These are phyloP conservation scores for Daldinia sp. DNA, from an alignment of 2,329 filamentous ascomycete genomes.

Conservation along the genomic window DNA sequence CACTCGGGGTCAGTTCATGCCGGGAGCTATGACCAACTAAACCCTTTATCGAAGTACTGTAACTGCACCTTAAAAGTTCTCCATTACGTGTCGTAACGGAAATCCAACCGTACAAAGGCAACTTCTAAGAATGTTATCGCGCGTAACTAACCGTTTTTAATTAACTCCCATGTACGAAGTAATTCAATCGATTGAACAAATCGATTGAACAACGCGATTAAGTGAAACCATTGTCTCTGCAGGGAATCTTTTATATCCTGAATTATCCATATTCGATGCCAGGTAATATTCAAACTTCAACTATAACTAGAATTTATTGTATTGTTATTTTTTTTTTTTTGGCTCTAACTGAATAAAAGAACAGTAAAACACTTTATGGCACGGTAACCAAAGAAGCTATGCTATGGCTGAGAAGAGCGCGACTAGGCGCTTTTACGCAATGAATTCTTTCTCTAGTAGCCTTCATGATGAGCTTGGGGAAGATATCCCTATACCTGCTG, in stretches of 20 bases:
- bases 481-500: conserved; percentile 14
- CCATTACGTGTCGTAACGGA: conserved; percentile 15
- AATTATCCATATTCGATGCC: conserved; percentile 1
- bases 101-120: conserved; percentile 17
- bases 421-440: conserved; percentile 9
- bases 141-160: neutral
- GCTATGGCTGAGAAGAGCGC: conserved; percentile 22
- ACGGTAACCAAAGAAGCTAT: conserved; percentile 17
- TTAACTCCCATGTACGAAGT: neutral
- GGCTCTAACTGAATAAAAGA: neutral
- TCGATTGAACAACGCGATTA: conserved; percentile 18
- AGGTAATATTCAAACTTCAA: neutral
- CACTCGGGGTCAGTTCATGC: neutral
- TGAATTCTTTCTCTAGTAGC: neutral
- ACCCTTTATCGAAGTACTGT: neutral
- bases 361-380: conserved; percentile 14
- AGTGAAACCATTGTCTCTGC: conserved; percentile 6
- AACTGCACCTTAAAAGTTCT: neutral
- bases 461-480: conserved; percentile 13
- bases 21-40: conserved; percentile 8
- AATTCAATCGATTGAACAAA: conserved; percentile 12
- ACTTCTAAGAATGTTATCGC: neutral
- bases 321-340: neutral
- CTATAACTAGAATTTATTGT: neutral
- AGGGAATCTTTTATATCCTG: neutral